Base-by-base conservation (phyloP, 1,139 yeast species). In the Candida mesenterica region DNA sequence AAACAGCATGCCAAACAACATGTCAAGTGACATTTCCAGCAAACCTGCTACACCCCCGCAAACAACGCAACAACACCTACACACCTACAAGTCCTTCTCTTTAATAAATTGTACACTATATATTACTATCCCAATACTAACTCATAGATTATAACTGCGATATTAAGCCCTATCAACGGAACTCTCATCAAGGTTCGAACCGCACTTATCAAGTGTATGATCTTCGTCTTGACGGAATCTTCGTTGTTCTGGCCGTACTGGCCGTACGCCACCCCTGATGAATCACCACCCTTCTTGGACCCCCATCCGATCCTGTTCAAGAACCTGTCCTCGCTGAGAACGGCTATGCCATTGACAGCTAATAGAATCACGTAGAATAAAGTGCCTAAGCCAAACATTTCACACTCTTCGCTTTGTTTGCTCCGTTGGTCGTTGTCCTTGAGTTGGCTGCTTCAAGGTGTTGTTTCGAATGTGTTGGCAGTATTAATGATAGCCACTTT, bases 321-420 rank as follows among this genome's bases (percentile, higher is more conserved):
- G 53, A 87, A 87, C 41, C 96, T 66, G 55, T 87, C 95, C 52
- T 87, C 95, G 49, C 85, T 82, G 32, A 87, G 68, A 29, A 87
- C 83, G 1, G 95, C 95, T 19, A 86, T 75, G 1, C 92, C 79
- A 56, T 87, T 87, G 36, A 85, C 75, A 40, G 83, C 61, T 40
- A 87, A 68, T 25, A 86, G 59, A n/a, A 75, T 68, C 36, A 79
- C 83, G 58, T 83, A 84, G 46, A 81, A 72, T 29, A 84, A 60
- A 45, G 76, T 72, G 15, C 92, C 92, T 33, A 84, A 62, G 24
- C 92, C 92, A 61, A 84, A 84, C 79, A 82, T 77, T 9, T 33
- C 4, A 15, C 4, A 15, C 13, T 18, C n/a, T 13, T 15, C n/a
- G 7, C 22, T 28, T 6, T 16, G 16, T 8, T 13, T 15, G n/a